A percentile compares a stretch with the other conserved stretches of the same genome.
Evolutionary conservation across 192 early-diverging fungal species (phyloP).

Genomic region (Entomortierella parvispora): DNA sequence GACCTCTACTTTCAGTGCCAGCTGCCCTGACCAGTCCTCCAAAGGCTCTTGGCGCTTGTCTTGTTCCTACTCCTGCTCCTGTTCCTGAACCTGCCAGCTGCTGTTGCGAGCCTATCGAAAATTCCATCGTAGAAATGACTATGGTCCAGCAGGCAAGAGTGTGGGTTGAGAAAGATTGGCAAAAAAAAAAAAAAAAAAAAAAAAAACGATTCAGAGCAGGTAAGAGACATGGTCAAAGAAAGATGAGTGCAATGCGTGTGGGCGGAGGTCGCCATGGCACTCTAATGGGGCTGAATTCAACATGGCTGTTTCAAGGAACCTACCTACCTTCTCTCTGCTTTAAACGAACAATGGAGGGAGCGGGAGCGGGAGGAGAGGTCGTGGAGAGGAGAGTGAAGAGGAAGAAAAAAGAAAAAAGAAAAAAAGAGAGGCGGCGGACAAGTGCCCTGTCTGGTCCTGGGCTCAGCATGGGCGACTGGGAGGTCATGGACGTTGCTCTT

Average conservation of each 20-base stretch:
- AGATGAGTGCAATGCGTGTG: neutral
- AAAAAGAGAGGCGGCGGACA: neutral
- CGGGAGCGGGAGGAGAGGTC: neutral
- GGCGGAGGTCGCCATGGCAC: too few relatives aligned
- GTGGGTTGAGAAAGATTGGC: too few relatives aligned
- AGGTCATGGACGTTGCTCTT: too few relatives aligned
- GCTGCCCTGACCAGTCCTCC: too few relatives aligned
- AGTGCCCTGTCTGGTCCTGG: too few relatives aligned
- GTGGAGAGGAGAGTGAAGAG: neutral
- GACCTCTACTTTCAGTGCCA: too few relatives aligned
- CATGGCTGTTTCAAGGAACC: neutral
- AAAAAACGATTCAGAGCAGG: neutral
- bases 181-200: neutral
- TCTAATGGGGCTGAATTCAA: too few relatives aligned
- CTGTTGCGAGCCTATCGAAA: neutral
- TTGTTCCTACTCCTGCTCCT: too few relatives aligned
- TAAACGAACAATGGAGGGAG: neutral
- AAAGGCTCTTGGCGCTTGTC: too few relatives aligned
- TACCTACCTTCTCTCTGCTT: neutral
- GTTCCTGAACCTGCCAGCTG: too few relatives aligned
- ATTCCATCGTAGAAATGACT: neutral
- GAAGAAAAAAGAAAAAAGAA: neutral
- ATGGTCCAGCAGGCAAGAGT: too few relatives aligned
- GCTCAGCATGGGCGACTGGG: too few relatives aligned
- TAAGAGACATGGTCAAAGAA: neutral